These are phyloP conservation scores for Zangia roseola DNA, from an alignment of 768 basidiomycete genomes.

Conservation along the genomic window DNA sequence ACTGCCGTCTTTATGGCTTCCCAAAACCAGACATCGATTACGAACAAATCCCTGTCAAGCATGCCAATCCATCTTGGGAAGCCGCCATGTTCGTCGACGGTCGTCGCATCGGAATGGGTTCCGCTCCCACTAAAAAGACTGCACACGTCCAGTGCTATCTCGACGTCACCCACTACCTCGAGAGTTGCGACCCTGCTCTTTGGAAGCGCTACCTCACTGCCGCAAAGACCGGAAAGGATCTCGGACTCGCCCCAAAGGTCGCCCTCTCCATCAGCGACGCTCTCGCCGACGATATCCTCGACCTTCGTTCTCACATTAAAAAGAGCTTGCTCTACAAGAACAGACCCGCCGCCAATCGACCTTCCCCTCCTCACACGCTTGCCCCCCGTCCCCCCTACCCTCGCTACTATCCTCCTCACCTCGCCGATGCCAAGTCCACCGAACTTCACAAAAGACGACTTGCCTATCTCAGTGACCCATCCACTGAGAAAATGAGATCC, in stretches of 20 bases:
- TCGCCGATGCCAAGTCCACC: conserved; percentile 53
- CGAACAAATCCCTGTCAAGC: conserved; percentile 30
- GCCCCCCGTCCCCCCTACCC: conserved; percentile 18
- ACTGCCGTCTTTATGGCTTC: conserved; percentile 79
- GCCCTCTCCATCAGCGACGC: conserved; percentile 59
- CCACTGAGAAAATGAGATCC: conserved; percentile 61
- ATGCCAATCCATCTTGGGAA: conserved; percentile 50
- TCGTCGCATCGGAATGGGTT: conserved; percentile 79
- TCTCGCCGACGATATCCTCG: conserved; percentile 68
- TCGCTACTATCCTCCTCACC: conserved; percentile 29
- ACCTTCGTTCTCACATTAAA: conserved; percentile 66
- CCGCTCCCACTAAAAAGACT: conserved; percentile 63
- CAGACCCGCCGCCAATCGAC: conserved; percentile 41
- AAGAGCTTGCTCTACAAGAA: conserved; percentile 65
- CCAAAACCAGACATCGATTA: conserved; percentile 69
- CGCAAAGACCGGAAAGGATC: conserved; percentile 60
- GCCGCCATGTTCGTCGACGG: conserved; percentile 75
- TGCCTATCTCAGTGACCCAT: conserved; percentile 59
- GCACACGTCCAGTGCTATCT: conserved; percentile 76
- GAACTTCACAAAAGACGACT: conserved; percentile 53
- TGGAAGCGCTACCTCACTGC: conserved; percentile 72
- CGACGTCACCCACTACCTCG: conserved; percentile 85
- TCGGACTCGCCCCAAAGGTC: conserved; percentile 71
- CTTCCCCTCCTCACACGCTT: not conserved
- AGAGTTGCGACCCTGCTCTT: conserved; percentile 75